Evolutionary conservation across 164 flowering plant species (phyloP).

Genomic region (Aristolochia fimbriata): DNA sequence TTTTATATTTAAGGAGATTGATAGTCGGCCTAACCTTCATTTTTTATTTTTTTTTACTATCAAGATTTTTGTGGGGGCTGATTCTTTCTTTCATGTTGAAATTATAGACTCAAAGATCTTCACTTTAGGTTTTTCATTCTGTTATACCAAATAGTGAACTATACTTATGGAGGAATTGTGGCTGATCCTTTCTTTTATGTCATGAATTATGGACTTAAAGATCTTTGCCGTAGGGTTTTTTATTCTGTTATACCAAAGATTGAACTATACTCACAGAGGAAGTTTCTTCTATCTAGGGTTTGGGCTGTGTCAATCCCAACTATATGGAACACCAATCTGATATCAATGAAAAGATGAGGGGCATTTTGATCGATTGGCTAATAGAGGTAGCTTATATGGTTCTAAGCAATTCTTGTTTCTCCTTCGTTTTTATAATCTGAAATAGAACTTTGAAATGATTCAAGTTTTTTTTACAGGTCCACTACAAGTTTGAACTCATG

Average conservation of each 20-base stretch:
- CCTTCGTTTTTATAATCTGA: background rate
- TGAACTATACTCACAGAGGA: background rate
- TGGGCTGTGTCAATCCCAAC: slow-evolving; percentile 42
- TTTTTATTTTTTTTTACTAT: too few relatives aligned
- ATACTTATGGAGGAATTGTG: too few relatives aligned
- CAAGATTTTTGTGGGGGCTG: too few relatives aligned
- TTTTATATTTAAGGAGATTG: too few relatives aligned
- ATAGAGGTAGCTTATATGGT: slow-evolving; percentile 52
- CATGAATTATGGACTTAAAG: background rate
- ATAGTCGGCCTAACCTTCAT: too few relatives aligned
- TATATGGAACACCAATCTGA: slow-evolving; percentile 70
- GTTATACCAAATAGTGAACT: background rate
- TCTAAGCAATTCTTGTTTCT: background rate
- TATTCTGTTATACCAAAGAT: too few relatives aligned
- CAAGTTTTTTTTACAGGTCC: slow-evolving; percentile 40
- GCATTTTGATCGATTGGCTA: slow-evolving; percentile 82
- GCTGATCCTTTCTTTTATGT: background rate
- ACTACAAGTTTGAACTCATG: slow-evolving; percentile 81
- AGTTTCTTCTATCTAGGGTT: slow-evolving; percentile 28
- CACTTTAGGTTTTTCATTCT: too few relatives aligned
- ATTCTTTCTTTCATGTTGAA: background rate
- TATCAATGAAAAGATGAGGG: slow-evolving; percentile 84
- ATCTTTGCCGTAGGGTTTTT: background rate
- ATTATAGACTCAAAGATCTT: background rate
- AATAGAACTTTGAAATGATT: background rate